Percentiles rank a stretch among this genome's conserved stretches.
Evolutionary conservation across 805 yeast species (phyloP).

Genomic region (Yarrowia deformans): DNA sequence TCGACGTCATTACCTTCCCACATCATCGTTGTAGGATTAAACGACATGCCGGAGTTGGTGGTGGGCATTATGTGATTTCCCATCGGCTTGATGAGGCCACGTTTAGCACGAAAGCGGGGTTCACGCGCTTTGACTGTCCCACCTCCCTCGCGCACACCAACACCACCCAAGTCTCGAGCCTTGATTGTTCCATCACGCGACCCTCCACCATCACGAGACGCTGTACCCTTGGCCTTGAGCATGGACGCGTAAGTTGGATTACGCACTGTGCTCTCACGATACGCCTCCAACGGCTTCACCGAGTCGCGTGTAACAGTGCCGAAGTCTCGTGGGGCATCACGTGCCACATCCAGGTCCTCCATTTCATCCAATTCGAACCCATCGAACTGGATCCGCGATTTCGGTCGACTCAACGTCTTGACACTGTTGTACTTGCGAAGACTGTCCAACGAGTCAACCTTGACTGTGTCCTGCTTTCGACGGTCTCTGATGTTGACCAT

Average conservation of each 20-base stretch:
- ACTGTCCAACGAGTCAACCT: constrained; percentile 20
- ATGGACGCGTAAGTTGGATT: constrained; percentile 17
- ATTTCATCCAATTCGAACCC: constrained; percentile 33
- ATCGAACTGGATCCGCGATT: constrained; percentile 7
- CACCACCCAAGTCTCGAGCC: constrained; percentile 10
- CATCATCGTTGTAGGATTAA: constrained; percentile 57
- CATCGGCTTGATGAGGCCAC: constrained; percentile 12
- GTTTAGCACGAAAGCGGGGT: not conserved
- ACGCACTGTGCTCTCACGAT: constrained; percentile 23
- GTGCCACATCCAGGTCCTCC: constrained; percentile 26
- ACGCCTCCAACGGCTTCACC: constrained; percentile 27
- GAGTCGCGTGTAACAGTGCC: constrained; percentile 19
- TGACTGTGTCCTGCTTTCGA: constrained; percentile 19
- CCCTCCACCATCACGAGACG: not conserved
- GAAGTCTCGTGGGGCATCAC: constrained; percentile 10
- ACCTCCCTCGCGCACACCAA: not conserved
- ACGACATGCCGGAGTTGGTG: constrained; percentile 54
- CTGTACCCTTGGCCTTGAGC: constrained; percentile 16
- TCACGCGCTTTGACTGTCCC: constrained; percentile 1
- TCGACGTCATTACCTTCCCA: constrained; percentile 77
- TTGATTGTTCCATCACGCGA: constrained; percentile 17
- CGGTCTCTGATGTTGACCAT: constrained; percentile 34
- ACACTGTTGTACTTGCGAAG: constrained; percentile 19
- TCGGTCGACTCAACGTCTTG: constrained; percentile 27
- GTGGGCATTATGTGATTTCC: not conserved